Percentiles rank a stretch among this genome's conserved stretches.
phyloP scores from a whole-genome alignment of 1,284 basidiomycete genomes.

The Lentinus polychrous region DNA sequence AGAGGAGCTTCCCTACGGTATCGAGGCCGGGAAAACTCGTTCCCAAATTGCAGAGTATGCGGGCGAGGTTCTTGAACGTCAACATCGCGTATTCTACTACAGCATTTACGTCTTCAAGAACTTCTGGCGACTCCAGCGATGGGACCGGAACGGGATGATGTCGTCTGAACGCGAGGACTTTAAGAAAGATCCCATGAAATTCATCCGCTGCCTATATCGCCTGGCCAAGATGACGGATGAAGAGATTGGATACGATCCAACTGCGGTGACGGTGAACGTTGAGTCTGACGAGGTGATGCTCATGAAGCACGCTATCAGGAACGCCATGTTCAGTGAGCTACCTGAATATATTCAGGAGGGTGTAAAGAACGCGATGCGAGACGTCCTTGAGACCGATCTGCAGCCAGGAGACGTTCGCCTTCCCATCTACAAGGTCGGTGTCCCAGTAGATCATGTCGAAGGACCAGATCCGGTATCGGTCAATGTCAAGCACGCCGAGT shows the following conservation, averaged over 20 bases:
- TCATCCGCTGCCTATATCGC: background rate
- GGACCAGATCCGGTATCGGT: too few species aligned
- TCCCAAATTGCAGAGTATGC: background rate
- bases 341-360: too few species aligned
- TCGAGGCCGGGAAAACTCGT: background rate
- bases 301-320: too few species aligned
- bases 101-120: background rate
- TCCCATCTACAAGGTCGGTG: too few species aligned
- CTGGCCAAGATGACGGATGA: background rate
- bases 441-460: too few species aligned
- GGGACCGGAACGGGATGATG: constrained; percentile 6
- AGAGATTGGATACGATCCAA: constrained; percentile 1
- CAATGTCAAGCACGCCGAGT: too few species aligned
- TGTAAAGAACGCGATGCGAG: too few species aligned
- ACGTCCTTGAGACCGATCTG: too few species aligned
- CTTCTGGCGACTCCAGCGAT: constrained; percentile 7
- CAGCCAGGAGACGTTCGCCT: too few species aligned
- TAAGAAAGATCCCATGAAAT: background rate
- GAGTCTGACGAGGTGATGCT: too few species aligned
- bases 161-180: background rate
- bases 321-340: too few species aligned
- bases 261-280: background rate
- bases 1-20: background rate
- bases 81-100: background rate
- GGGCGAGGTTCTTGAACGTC: background rate